Conservation (phyloP, 768 basidiomycete genomes). For the Lentinus brumalis region DNA sequence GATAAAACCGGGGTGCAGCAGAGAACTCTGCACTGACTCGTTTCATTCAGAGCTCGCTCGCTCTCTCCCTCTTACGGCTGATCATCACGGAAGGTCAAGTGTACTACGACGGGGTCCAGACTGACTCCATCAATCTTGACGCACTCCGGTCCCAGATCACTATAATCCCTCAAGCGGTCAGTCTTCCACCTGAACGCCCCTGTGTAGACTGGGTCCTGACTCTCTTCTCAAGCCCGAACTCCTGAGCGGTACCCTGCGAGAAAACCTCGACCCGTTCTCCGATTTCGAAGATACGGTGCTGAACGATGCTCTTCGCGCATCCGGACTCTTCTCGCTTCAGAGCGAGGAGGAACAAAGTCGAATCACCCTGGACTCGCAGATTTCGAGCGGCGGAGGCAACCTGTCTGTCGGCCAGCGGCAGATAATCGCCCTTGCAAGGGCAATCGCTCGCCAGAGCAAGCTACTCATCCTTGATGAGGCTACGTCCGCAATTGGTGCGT, state of each 20-base stretch:
- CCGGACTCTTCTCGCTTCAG: constrained; percentile 49
- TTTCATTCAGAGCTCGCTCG: constrained; percentile 40
- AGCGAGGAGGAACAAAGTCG: constrained; percentile 38
- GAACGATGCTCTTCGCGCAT: constrained; percentile 50
- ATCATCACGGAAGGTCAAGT: constrained; percentile 56
- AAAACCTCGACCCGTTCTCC: constrained; percentile 60
- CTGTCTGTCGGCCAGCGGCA: constrained; percentile 61
- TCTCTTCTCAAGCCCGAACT: constrained; percentile 43
- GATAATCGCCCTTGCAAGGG: constrained; percentile 58
- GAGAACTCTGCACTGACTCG: not conserved
- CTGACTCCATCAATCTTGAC: constrained; percentile 51
- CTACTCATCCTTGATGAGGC: constrained; percentile 61
- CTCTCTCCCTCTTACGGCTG: constrained; percentile 55
- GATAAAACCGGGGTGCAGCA: not conserved
- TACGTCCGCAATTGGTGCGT: constrained; percentile 46
- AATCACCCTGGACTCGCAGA: constrained; percentile 46
- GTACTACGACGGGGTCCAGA: constrained; percentile 51
- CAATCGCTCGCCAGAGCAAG: constrained; percentile 56
- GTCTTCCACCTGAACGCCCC: constrained; percentile 16
- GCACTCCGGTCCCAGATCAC: constrained; percentile 54
- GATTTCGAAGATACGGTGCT: constrained; percentile 54
- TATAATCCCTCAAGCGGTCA: constrained; percentile 59
- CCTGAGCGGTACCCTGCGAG: constrained; percentile 54
- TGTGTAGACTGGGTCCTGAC: not conserved
- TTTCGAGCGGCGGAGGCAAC: constrained; percentile 47